Base-by-base conservation (phyloP, 75 land plant genomes). In the Ceratopteris richardii region DNA sequence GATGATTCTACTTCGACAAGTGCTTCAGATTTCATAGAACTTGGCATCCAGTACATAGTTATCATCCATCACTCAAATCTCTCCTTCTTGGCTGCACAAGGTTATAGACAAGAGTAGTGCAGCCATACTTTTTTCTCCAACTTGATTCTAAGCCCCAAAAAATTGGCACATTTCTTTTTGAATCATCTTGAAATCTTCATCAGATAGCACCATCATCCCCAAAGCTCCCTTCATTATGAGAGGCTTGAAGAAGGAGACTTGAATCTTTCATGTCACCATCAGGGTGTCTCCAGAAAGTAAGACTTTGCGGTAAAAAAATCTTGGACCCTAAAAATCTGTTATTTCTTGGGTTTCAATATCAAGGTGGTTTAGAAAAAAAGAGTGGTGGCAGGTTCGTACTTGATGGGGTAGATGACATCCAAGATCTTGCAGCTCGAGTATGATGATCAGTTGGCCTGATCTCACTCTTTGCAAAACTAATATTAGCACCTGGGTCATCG, bases 401-500 rank as follows among this genome's bases (percentile, higher is more conserved):
- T 9, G 51, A 13, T 19, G 14, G 51, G 4, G 18, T 14, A 48
- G 51, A 21, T 48, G 51, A 48, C 9, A 48, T 11, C 4, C 7
- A 5, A 10, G 18, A 19, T 48, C 42, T 14, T 10, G 42, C 9
- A 13, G 51, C 11, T 48, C 20, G 11, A 48, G 21, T 19, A 48
- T 48, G 51, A 48, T 65, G 59, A 25, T 68, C 80, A 1, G 74
- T 39, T 31, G 80, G 58, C 5, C 86, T 75, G 27, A 67, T 27
- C 61, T 93, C 96, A 67, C 77, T 85, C 66, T 64, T 85, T 43
- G 96, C 73, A 62, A 80, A 93, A 46, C 79, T 69, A 30, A 93
- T 93, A 54, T 70, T 75, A 1, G 89, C 84, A 39, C 87, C 76
- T 28, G 93, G 95, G 65, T 82, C 80, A 51, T 78, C 77, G 61